Base-by-base conservation (phyloP, 2,329 filamentous ascomycete species). In the Colletotrichum sp. region DNA sequence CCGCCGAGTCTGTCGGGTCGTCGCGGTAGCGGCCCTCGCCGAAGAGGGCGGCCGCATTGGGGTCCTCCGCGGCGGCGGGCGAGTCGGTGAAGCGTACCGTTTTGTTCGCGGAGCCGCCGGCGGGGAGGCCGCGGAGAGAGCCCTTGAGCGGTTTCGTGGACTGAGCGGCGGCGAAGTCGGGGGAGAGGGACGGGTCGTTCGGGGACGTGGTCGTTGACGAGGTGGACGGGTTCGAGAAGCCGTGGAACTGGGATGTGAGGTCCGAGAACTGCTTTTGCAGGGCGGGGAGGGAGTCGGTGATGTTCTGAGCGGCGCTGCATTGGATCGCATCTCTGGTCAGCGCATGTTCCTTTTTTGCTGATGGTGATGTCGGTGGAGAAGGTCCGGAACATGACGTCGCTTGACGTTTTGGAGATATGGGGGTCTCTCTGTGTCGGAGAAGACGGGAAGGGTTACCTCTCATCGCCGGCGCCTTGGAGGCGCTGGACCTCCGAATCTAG, bases 81-180 rank as follows among this genome's bases (percentile, higher is more conserved):
- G 90, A 89, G 84, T 98, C 94, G 82, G 92, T 93, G 90, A 98
- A 98, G 76, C 96, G 94, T 62, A 98, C 96, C n/a, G 93, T 93
- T 85, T 97, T 96, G 69, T 92, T 82, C 62, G 85, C 84, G 67
- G 81, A 77, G 49, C 76, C 80, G 76, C 78, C 79, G 79, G 78
- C 79, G 67, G 84, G 81, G 77, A 80, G 83, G 81, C 81, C 82
- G 82, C 81, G 81, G 75, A 82, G 71, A 28, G 77, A 75, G 15
- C 72, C 69, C 71, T 81, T 79, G 69, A 79, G 59, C 8, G 79
- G 78, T 2, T 81, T 80, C 4, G 83, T 83, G 69, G 89, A 87
- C 80, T 90, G 81, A 79, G 93, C 93, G 81, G 92, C 91, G 73
- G 90, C 87, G 82, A 95, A 95, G 84, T 95, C 92, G 32, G 85